Base-by-base conservation (phyloP, 2,329 filamentous ascomycete species). In the Penicillium sp. region DNA sequence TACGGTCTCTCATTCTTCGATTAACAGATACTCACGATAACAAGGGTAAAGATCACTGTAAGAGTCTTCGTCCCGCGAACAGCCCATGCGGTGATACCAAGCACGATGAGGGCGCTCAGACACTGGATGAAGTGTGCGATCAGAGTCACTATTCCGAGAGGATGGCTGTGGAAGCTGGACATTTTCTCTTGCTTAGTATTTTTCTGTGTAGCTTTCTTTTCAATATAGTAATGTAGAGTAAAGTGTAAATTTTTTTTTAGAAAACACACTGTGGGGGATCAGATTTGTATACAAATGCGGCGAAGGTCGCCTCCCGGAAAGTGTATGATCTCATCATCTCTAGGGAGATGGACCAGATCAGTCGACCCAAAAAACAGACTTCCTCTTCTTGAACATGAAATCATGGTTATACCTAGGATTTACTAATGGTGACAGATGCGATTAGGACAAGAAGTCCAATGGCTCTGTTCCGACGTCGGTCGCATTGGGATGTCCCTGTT, bases 31-130 rank as follows among this genome's bases (percentile, higher is more conserved):
- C 63, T 25, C 57, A 65, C 65, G 25, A 67, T 48, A 1, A 59
- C 57, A 22, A 68, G 35, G 7, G 64, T 35, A 39, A 55, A 68
- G 3, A 68, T 66, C 14, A 68, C 66, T 1, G 64, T 63, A 3
- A 68, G 55, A 10, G 64, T 60, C 34, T 68, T 67, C 6, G 59
- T 58, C 2, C 59, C 51, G 5, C 42, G 41, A 34, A 51, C 63
- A 49, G 66, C 64, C 66, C 66, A 68, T 35, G 58, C 66, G 43
- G 58, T 66, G 51, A 68, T 66, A 20, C 61, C 66, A 10, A 68
- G 52, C 4, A 68, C 61, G 37, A 68, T 49, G 1, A 68, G 45
- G 25, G 66, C 59, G 43, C 64, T 67, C 31, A 60, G 20, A 8
- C 55, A 57, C 41, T 61, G 49, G 6, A 66, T 15, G 10, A 54